Conservation (phyloP, 2,329 filamentous ascomycete species). For the Xylariaceae sp. region DNA sequence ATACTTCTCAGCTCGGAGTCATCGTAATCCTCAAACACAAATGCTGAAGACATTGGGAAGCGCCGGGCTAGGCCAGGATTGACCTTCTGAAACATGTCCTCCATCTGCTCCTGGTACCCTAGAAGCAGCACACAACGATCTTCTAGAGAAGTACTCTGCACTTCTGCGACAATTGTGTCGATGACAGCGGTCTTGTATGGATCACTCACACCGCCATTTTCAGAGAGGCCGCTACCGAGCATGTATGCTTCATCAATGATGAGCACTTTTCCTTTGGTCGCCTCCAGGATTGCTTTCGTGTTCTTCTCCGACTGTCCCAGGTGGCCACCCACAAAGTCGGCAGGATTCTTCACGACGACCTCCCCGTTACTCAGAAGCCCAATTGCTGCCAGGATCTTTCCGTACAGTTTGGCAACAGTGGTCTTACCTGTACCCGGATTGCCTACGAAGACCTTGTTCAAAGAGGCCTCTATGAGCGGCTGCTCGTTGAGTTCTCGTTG, state of each 20-base stretch:
- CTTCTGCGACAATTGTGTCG: constrained; percentile 68
- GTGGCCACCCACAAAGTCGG: constrained; percentile 63
- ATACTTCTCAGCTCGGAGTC: constrained; percentile 54
- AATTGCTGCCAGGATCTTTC: constrained; percentile 26
- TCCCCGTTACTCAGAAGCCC: constrained; percentile 28
- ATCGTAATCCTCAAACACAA: constrained; percentile 64
- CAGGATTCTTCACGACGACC: constrained; percentile 65
- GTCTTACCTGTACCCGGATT: constrained; percentile 32
- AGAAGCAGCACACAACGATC: constrained; percentile 67
- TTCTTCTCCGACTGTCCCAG: constrained; percentile 64
- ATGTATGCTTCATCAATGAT: constrained; percentile 79
- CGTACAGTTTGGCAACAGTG: constrained; percentile 31
- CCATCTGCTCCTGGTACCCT: constrained; percentile 66
- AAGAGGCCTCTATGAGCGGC: constrained; percentile 22
- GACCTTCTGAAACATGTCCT: constrained; percentile 65
- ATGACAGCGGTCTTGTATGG: constrained; percentile 59
- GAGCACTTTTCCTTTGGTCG: constrained; percentile 65
- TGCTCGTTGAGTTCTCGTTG: constrained; percentile 27
- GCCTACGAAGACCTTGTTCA: constrained; percentile 31
- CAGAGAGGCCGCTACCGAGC: constrained; percentile 38
- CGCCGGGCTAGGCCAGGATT: constrained; percentile 64
- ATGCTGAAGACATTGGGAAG: constrained; percentile 59
- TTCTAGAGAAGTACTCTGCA: constrained; percentile 64
- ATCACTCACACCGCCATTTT: constrained; percentile 20
- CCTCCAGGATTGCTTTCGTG: constrained; percentile 65